phyloP scores from a whole-genome alignment of 2,329 filamentous ascomycete genomes.

The Ophiostoma pallidulum region DNA sequence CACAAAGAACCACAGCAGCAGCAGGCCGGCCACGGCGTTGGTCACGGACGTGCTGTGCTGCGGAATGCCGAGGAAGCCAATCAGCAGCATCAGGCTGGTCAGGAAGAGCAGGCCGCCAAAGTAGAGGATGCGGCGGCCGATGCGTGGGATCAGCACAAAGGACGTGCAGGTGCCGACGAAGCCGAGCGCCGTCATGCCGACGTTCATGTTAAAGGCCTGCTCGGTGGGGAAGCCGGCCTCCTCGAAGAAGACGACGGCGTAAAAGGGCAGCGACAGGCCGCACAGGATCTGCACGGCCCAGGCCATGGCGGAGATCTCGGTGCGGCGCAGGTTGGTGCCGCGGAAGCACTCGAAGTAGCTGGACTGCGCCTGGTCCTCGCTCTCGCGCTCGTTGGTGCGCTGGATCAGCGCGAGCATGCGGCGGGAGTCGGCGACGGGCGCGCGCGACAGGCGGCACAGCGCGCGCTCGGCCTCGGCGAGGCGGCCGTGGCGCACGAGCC shows the following conservation, averaged over 20 bases:
- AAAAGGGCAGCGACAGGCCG: slow-evolving; percentile 14
- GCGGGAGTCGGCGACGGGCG: not conserved
- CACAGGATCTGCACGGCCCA: slow-evolving; percentile 19
- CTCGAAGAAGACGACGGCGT: slow-evolving; percentile 12
- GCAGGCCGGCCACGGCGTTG: slow-evolving; percentile 26
- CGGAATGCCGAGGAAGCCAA: slow-evolving; percentile 32
- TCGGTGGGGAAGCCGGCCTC: slow-evolving; percentile 13
- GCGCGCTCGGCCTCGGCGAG: slow-evolving; percentile 3
- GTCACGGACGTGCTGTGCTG: slow-evolving; percentile 27
- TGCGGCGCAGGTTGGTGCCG: slow-evolving; percentile 28
- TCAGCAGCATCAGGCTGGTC: slow-evolving; percentile 26
- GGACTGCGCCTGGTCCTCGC: slow-evolving; percentile 21
- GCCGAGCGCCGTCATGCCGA: slow-evolving; percentile 12
- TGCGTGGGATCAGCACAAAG: slow-evolving; percentile 8
- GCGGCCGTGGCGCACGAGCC: slow-evolving; percentile 11
- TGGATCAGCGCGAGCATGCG: slow-evolving; percentile 26
- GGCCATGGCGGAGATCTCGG: slow-evolving; percentile 11
- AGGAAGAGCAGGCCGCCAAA: slow-evolving; percentile 24
- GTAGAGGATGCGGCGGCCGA: slow-evolving; percentile 26
- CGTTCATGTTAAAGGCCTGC: slow-evolving; percentile 18
- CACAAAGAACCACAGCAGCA: slow-evolving; percentile 29
- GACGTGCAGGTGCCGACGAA: slow-evolving; percentile 10
- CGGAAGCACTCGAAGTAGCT: slow-evolving; percentile 35
- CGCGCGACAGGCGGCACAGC: slow-evolving; percentile 1
- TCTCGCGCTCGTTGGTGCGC: slow-evolving; percentile 27